Evolutionary conservation across 352 stramenopile species (phyloP).

Genomic region (Phytophthora niederhauseri): DNA sequence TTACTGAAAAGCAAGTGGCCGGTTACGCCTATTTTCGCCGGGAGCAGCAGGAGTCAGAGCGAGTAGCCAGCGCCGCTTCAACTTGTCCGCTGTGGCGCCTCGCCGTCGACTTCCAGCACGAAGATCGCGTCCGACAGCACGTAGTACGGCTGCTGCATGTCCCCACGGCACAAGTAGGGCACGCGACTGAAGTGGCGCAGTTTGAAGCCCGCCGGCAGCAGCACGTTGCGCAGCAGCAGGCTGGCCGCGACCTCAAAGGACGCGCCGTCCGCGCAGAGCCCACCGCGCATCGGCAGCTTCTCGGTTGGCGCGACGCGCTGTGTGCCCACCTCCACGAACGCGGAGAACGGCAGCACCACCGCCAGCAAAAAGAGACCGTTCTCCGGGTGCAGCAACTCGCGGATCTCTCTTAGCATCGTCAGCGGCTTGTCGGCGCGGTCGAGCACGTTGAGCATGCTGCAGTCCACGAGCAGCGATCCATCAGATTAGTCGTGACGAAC

Average conservation of each 20-base stretch:
- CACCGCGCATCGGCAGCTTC: constrained; percentile 69
- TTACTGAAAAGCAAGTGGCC: constrained; percentile 31
- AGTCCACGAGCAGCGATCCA: constrained; percentile 2
- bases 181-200: constrained; percentile 82
- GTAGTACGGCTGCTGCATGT: constrained; percentile 83
- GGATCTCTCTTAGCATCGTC: constrained; percentile 82
- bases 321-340: constrained; percentile 84
- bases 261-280: constrained; percentile 58
- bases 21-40: constrained; percentile 9
- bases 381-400: constrained; percentile 70
- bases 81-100: constrained; percentile 8
- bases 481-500: constrained; percentile 30
- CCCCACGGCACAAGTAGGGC: constrained; percentile 82
- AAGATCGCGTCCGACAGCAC: constrained; percentile 88
- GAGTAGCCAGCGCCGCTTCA: constrained; percentile 15
- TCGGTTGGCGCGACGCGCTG: constrained; percentile 64
- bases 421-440: constrained; percentile 81
- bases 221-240: constrained; percentile 69
- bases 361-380: constrained; percentile 79
- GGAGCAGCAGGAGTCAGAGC: constrained; percentile 8
- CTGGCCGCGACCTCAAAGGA: constrained; percentile 73
- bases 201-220: constrained; percentile 75
- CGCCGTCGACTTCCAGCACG: constrained; percentile 64
- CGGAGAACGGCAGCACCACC: constrained; percentile 81
- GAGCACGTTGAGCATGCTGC: constrained; percentile 82